Percentiles rank a stretch among this genome's conserved stretches.
Conservation (phyloP, 1,284 basidiomycete species). For the Tilletia setariae region DNA sequence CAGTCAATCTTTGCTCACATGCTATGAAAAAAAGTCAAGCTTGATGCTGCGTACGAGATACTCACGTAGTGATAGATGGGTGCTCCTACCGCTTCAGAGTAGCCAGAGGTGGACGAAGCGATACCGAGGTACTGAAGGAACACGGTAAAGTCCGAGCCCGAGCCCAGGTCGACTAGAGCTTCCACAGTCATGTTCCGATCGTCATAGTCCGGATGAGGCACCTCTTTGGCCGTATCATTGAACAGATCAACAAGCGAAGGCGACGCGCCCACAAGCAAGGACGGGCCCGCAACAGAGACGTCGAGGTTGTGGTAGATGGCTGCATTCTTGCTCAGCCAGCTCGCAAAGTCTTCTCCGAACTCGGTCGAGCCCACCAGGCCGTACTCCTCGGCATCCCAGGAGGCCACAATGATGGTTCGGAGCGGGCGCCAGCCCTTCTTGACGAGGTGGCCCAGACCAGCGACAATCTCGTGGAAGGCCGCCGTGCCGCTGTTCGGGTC, state of each 20-base stretch:
- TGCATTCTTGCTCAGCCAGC: conserved; percentile 72
- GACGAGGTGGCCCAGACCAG: conserved; percentile 73
- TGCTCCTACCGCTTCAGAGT: conserved; percentile 56
- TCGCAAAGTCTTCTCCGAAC: conserved; percentile 81
- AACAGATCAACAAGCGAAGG: conserved; percentile 78
- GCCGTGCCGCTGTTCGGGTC: conserved; percentile 87
- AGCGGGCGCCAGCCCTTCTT: conserved; percentile 81
- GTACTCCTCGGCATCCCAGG: conserved; percentile 92
- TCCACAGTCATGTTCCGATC: conserved; percentile 49
- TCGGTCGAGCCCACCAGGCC: conserved; percentile 83
- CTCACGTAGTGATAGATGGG: conserved; percentile 70
- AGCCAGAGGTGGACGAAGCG: conserved; percentile 54
- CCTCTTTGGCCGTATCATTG: conserved; percentile 65
- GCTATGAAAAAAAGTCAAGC: no score
- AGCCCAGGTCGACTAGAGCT: conserved; percentile 56
- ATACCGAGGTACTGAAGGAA: conserved; percentile 61
- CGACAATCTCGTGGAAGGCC: conserved; percentile 76
- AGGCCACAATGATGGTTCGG: conserved; percentile 80
- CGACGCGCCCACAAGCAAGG: conserved; percentile 61
- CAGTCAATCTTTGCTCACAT: no score
- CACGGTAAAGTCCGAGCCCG: conserved; percentile 69
- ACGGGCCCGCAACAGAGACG: conserved; percentile 68
- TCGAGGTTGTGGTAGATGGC: conserved; percentile 86
- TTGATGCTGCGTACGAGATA: no score
- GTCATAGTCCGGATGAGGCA: conserved; percentile 58